phyloP scores from a whole-genome alignment of 371 early-diverging fungal genomes.

The Haplosporangium sp. region DNA sequence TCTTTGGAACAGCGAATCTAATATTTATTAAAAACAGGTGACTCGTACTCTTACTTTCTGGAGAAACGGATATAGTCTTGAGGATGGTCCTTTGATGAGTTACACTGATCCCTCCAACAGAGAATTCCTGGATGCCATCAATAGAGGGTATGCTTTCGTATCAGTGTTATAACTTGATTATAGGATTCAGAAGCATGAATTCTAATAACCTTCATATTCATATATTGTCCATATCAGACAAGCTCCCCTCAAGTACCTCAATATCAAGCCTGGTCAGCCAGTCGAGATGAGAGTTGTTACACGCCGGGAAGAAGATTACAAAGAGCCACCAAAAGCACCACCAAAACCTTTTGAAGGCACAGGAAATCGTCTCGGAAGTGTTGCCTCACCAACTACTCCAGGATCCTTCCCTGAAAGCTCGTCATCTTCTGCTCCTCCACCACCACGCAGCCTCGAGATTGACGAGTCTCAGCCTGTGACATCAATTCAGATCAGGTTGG shows the following conservation, averaged over 20 bases:
- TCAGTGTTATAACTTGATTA: too few species aligned
- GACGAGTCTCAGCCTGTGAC: conserved; percentile 86
- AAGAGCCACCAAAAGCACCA: conserved; percentile 82
- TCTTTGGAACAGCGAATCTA: too few species aligned
- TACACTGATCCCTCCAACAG: conserved; percentile 91
- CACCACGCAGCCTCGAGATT: conserved; percentile 64
- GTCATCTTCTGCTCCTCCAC: conserved; percentile 51
- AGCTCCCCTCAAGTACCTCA: conserved; percentile 80
- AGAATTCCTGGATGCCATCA: conserved; percentile 85
- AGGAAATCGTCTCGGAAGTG: conserved; percentile 85
- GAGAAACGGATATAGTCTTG: conserved; percentile 95
- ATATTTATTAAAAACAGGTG: conserved; percentile 51
- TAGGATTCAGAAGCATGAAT: too few species aligned
- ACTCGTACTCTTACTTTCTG: conserved; percentile 92
- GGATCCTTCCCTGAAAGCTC: conserved; percentile 57
- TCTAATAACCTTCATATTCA: too few species aligned
- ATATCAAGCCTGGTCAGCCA: conserved; percentile 91
- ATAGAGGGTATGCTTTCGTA: conserved; percentile 75
- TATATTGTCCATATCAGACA: conserved; percentile 34
- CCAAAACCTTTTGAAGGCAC: conserved; percentile 86
- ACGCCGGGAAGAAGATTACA: conserved; percentile 88
- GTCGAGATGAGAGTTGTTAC: conserved; percentile 91
- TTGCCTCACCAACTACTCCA: conserved; percentile 51
- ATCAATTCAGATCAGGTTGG: conserved; percentile 90
- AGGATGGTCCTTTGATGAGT: conserved; percentile 89